Base-by-base conservation (phyloP, 768 basidiomycete species). In the Lentinula boryana region DNA sequence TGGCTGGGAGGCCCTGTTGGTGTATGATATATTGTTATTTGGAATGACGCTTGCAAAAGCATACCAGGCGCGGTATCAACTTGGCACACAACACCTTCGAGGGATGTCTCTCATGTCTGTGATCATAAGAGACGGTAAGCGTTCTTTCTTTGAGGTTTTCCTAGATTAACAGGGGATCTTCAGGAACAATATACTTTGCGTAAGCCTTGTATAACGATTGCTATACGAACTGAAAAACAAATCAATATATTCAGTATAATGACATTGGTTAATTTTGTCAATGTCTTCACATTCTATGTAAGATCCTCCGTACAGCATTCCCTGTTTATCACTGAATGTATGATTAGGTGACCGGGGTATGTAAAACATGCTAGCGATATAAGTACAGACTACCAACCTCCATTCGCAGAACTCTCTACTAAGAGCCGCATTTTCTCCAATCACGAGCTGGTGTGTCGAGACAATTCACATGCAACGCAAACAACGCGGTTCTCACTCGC, bases 111-210 rank as follows among this genome's bases (percentile, higher is more conserved):
- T 58, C 6, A 48, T 58, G 8, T 32, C 57, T 31, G 48, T 58
- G 4, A 40, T 49, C 15, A 36, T 58, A n/a, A 32, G 46, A 18
- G 57, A 58, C n/a, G 57, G 57, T 58, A 44, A 48, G 57, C 2
- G 12, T 57, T 43, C 56, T 13, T 21, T 18, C 3, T 13, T 23
- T 55, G 27, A 27, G 4, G 27, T 3, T 27, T 27, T 27, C 27
- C 53, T 27, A n/a, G 15, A 21, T 56, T 9, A 15, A 8, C 38
- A 13, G 12, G 32, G 31, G 23, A 53, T 23, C 41, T 5, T 35
- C 27, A 57, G 56, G 56, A 32, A 57, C 56, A n/a, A 57, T 57
- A 2, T 57, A 57, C 32, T 57, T 43, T 48, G 56, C 41, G 56
- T 57, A 15, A 44, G 56, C 18, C 41, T 2, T 27, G 10, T 56